Evolutionary conservation across 768 basidiomycete genomes (phyloP).

Genomic region (Roridomyces roridus): DNA sequence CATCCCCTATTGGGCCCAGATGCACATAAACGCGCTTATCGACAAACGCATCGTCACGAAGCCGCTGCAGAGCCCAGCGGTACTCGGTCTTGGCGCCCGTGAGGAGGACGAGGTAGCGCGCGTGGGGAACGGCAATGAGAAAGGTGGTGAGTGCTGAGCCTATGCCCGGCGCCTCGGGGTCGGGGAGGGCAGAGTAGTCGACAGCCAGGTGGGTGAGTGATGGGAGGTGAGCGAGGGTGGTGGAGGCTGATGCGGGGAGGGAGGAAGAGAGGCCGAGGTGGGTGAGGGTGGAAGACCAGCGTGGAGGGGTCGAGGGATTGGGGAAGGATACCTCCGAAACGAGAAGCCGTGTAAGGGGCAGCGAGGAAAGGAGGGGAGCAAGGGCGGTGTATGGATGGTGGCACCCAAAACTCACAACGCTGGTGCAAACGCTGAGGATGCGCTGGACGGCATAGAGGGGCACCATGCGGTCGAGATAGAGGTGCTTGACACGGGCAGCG

Average conservation of each 20-base stretch:
- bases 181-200: constrained; percentile 8
- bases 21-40: constrained; percentile 14
- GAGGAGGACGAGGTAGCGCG: constrained; percentile 6
- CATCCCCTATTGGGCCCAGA: constrained; percentile 11
- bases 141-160: constrained; percentile 1
- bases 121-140: neutral
- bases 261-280: too few species aligned
- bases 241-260: too few species aligned
- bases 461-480: constrained; percentile 35
- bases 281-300: constrained; percentile 12
- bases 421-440: constrained; percentile 44
- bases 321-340: neutral
- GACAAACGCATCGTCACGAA: constrained; percentile 9
- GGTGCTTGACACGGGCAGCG: too few species aligned
- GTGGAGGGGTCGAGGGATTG: neutral
- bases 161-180: constrained; percentile 1
- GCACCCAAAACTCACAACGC: constrained; percentile 39
- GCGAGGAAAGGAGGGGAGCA: constrained; percentile 6
- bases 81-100: constrained; percentile 7
- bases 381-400: too few species aligned
- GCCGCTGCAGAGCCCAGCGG: constrained; percentile 4
- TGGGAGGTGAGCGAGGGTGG: constrained; percentile 13
- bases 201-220: too few species aligned
- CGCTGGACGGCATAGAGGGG: constrained; percentile 19
- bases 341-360: constrained; percentile 12